Evolutionary conservation across 1,284 basidiomycete genomes (phyloP).

Genomic region (Boletus hoseneyae): DNA sequence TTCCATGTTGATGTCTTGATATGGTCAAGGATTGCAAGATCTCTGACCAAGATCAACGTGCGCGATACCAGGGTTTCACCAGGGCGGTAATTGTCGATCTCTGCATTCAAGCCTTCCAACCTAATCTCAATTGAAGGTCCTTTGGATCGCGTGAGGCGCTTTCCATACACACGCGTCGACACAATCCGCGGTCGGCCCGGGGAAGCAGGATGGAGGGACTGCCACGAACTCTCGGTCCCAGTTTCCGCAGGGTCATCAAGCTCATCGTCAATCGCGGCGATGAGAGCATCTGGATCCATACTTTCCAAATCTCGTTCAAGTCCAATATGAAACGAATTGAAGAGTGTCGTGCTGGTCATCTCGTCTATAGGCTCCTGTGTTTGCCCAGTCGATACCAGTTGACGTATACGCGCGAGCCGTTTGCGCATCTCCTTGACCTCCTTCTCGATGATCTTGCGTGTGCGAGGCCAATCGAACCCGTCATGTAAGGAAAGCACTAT

Average conservation of each 20-base stretch:
- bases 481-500: slow-evolving; percentile 77
- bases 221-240: slow-evolving; percentile 85
- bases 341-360: slow-evolving; percentile 75
- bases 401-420: slow-evolving; percentile 86
- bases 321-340: slow-evolving; percentile 93
- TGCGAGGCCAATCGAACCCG: slow-evolving; percentile 91
- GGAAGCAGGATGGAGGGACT: slow-evolving; percentile 57
- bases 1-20: slow-evolving; percentile 99
- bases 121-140: slow-evolving; percentile 83
- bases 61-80: slow-evolving; percentile 61
- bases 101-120: slow-evolving; percentile 61
- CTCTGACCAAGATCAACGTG: slow-evolving; percentile 60
- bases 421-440: slow-evolving; percentile 86
- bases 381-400: slow-evolving; percentile 92
- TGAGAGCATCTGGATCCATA: slow-evolving; percentile 70
- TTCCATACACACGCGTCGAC: slow-evolving; percentile 48
- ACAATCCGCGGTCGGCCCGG: slow-evolving; percentile 38
- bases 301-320: slow-evolving; percentile 70
- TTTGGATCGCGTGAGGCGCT: slow-evolving; percentile 72
- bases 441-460: slow-evolving; percentile 83
- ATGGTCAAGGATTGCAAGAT: slow-evolving; percentile 92
- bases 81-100: slow-evolving; percentile 63
- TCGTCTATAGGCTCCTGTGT: slow-evolving; percentile 80
- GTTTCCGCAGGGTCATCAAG: slow-evolving; percentile 74
- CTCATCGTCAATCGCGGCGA: slow-evolving; percentile 91